Evolutionary conservation across 768 basidiomycete genomes (phyloP), one percentile per base, ranked within the genome.

Genomic region (Krasilnikovozyma curviuscula): DNA sequence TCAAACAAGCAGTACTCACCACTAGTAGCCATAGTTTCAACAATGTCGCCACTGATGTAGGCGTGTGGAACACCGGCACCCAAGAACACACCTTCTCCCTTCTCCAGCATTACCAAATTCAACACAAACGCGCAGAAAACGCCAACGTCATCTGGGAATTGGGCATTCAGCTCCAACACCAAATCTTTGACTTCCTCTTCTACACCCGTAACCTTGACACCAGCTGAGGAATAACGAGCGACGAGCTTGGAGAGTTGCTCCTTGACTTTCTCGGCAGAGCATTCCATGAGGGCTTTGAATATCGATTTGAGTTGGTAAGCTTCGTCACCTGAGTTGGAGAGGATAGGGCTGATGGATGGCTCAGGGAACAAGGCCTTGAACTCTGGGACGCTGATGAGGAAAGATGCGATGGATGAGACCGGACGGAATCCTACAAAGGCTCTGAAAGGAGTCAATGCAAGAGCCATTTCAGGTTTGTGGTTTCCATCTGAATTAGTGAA

Each of bases 401-500:
- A 73, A 16, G 67, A 62, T 16, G 78, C 76, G 61, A 98, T 83
- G 40, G 72, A 66, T 1, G 69, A 59, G 1, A 86, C 73, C 5
- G 91, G 91, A 16, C 80, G 74, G 68, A 97, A 98, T 35, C 91
- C 91, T 61, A 89, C 91, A 59, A 97, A 69, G 1, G 83, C 93
- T 32, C 69, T 69, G 70, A 97, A 97, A 13, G 78, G 75, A 0
- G 89, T 89, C 51, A 98, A 66, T 0, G 93, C 93, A 31, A 98
- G 72, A n/a, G 89, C 86, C 84, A 98, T 91, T 63, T 98, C 93
- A 2, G 93, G 93, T 65, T 98, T 98, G 59, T 98, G 93, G 61
- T 97, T 97, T 5, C 77, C 74, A 63, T 98, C 93, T 68, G 60
- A 16, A n/a, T n/a, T 3, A 2, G 12, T 7, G 24, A 12, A n/a